These are phyloP conservation scores for Candida easanensis DNA, from an alignment of 805 yeast genomes.

Conservation along the genomic window DNA sequence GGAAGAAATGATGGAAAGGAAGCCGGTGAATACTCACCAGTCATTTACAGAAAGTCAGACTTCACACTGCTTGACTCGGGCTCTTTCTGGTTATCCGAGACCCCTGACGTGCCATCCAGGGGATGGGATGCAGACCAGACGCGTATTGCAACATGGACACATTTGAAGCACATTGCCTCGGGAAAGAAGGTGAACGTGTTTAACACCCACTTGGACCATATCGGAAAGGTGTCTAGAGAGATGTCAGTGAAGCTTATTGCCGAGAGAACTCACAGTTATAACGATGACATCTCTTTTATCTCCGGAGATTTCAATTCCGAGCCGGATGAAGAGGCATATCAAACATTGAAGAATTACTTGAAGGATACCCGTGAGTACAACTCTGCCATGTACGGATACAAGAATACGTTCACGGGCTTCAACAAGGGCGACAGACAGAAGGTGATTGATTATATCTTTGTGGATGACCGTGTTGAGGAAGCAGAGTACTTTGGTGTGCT, in stretches of 20 bases:
- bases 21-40: constrained; percentile 51
- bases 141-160: constrained; percentile 37
- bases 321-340: constrained; percentile 41
- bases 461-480: constrained; percentile 15
- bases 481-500: constrained; percentile 35
- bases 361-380: constrained; percentile 36
- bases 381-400: constrained; percentile 38
- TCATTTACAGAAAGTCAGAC: constrained; percentile 37
- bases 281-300: constrained; percentile 41
- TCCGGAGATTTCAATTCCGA: constrained; percentile 58
- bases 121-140: constrained; percentile 48
- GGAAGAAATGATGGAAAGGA: constrained; percentile 53
- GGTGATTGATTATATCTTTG: constrained; percentile 31
- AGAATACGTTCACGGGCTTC: constrained; percentile 49
- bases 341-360: constrained; percentile 34
- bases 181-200: constrained; percentile 30
- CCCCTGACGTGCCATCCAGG: constrained; percentile 50
- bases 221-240: constrained; percentile 42
- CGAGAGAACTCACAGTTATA: constrained; percentile 32
- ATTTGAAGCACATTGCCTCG: constrained; percentile 25
- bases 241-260: constrained; percentile 44
- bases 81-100: constrained; percentile 51
- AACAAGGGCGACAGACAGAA: constrained; percentile 30
- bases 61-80: constrained; percentile 40
- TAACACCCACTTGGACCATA: constrained; percentile 52